Base-by-base conservation (phyloP, 2,329 filamentous ascomycete genomes). In the Huntiella savannae region DNA sequence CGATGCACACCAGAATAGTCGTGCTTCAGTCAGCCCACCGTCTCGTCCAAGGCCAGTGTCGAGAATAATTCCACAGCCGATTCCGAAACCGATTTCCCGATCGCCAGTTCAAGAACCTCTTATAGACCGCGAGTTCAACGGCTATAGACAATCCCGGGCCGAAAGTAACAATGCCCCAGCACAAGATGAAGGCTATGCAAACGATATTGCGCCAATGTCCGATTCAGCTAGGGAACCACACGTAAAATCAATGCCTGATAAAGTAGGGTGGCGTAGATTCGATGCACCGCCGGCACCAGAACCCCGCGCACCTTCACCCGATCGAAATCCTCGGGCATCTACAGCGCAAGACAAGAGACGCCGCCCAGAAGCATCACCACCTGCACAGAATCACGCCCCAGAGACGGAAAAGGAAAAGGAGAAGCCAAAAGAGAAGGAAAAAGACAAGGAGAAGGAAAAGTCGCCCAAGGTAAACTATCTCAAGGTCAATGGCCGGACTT, bases 311-410 rank as follows among this genome's bases (percentile, higher is more conserved):
- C 57, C 55, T 2, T 74, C 73, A 2, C 71, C 73, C 0, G 73
- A 75, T 38, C 62, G 75, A 52, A 73, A 70, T 47, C 69, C 70
- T 2, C 58, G 79, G 22, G 63, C 68, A 8, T 57, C 64, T 1
- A 64, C 76, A 47, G 71, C 63, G 52, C 67, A 70, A 47, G 79
- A 77, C 53, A 94, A 85, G 3, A 86, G 86, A 8, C 81, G 76
- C 55, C 70, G 86, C 53, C 72, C 81, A 16, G 84, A 84, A 1
- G 80, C 79, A 0, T 79, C 76, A 0, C 88, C 88, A 2, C 86
- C 86, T 5, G 88, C 91, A 1, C 96, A 95, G 61, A 96, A 96
- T 88, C 91, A 83, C 1, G 81, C 94, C 5, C 65, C 95, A n/a
- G 86, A 96, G 53, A 8, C 6, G 80, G 22, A 28, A 53, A 28